A percentile compares a stretch with the other conserved stretches of the same genome.
Evolutionary conservation across 2,329 filamentous ascomycete genomes (phyloP).

Genomic region (Fusarium tuaranense): DNA sequence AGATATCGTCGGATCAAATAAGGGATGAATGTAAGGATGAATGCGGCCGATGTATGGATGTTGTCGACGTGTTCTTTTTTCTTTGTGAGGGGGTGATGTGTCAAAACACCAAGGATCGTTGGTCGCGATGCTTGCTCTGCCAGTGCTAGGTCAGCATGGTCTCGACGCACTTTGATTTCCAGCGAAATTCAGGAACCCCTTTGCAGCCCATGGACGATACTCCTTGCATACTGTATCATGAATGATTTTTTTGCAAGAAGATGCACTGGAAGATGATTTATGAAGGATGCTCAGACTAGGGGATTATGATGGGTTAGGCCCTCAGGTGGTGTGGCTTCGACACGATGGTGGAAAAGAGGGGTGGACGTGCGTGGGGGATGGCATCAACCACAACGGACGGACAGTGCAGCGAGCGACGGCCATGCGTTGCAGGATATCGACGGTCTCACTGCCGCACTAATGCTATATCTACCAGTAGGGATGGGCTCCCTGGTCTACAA

Average conservation of each 20-base stretch:
- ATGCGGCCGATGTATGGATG: not conserved
- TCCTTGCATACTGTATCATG: not conserved
- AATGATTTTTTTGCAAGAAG: not conserved
- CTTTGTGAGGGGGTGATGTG: not conserved
- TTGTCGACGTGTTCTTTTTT: not conserved
- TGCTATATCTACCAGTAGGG: not conserved
- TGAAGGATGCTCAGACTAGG: not conserved
- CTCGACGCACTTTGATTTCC: accelerated
- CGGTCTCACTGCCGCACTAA: not conserved
- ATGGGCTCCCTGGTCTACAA: not conserved
- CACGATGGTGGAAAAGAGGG: not conserved
- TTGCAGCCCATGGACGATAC: not conserved
- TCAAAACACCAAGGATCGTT: constrained; percentile 17
- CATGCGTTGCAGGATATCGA: not conserved
- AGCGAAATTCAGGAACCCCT: not conserved
- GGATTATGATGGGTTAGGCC: not conserved
- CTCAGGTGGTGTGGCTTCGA: constrained; percentile 2
- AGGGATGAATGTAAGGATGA: not conserved
- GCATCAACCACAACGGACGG: constrained; percentile 1
- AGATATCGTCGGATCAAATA: not conserved
- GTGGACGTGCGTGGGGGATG: not conserved
- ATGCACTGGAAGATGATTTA: not conserved
- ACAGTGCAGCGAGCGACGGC: not conserved
- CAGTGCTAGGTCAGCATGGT: not conserved
- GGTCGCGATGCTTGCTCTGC: not conserved